Base-by-base conservation (phyloP, 139 green algal species). In the Coelastrella sp. region DNA sequence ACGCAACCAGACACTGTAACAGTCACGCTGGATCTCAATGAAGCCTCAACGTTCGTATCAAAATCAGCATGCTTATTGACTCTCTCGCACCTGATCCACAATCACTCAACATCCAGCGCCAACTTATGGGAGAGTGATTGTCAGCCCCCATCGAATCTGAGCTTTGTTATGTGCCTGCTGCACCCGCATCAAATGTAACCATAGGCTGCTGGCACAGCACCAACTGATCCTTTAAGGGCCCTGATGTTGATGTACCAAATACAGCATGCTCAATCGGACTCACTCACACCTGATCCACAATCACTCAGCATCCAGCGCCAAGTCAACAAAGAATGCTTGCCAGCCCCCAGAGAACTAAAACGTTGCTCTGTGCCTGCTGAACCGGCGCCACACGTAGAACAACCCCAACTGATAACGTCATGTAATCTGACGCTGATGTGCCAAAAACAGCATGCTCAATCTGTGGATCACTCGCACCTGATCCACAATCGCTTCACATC, bases 401-500 rank as follows among this genome's bases (percentile, higher is more conserved):
- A 17, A 10, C 61, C 7, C 10, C 87, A 68, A 10, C 10, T 68
- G 61, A 68, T 68, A n/a, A n/a, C n/a, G n/a, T n/a, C n/a, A n/a
- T n/a, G n/a, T n/a, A n/a, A n/a, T n/a, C n/a, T n/a, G n/a, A n/a
- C n/a, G n/a, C n/a, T n/a, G n/a, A n/a, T n/a, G n/a, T n/a, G n/a
- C n/a, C n/a, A 13, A 71, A 71, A 19, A 13, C 61, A 10, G 61
- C 61, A 11, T n/a, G 32, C 32, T 47, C 32, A 47, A 47, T 47
- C 32, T 47, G 32, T 47, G 32, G 32, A 1, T 13, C 56, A 10
- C 22, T n/a, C 74, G 57, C 68, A 88, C 83, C 83, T 83, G 8
- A 94, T 73, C 98, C 98, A 99, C 14, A 99, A 90, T 0, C 98
- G 93, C 76, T 78, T 74, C 83, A 99, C 89, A 87, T 99, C 98